A percentile compares a stretch with the other conserved stretches of the same genome.
Conservation (phyloP, 371 early-diverging fungal genomes). For the Mortierella sp. region DNA sequence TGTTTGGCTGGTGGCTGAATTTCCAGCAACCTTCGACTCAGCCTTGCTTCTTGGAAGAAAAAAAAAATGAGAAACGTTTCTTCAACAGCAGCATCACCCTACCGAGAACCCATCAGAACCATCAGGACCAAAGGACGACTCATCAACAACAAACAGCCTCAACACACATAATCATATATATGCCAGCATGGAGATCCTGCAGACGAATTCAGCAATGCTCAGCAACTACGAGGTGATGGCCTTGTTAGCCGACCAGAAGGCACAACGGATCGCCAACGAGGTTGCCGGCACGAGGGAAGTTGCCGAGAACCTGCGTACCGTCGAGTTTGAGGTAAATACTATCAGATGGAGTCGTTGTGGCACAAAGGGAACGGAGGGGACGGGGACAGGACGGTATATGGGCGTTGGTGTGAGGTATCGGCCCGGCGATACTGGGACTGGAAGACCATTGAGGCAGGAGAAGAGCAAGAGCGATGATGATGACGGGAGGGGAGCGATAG, state of each 20-base stretch:
- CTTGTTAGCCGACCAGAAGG: conserved; percentile 54
- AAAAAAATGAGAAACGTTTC: background rate
- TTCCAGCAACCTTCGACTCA: background rate
- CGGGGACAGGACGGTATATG: background rate
- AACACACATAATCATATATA: background rate
- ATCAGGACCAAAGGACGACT: background rate
- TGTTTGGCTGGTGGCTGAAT: conserved; percentile 13
- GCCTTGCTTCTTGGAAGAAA: background rate
- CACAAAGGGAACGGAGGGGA: background rate
- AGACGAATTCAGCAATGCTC: conserved; percentile 54
- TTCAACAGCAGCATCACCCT: background rate
- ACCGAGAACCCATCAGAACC: background rate
- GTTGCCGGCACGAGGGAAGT: conserved; percentile 46
- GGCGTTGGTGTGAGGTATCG: too few relatives aligned
- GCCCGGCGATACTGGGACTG: too few relatives aligned
- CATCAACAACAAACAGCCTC: background rate
- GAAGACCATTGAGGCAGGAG: too few relatives aligned
- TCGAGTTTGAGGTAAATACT: conserved; percentile 58
- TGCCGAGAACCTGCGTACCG: conserved; percentile 56
- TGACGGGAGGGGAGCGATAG: too few relatives aligned
- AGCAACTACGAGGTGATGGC: conserved; percentile 59
- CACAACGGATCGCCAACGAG: conserved; percentile 54
- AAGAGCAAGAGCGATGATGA: too few relatives aligned
- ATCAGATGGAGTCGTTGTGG: background rate
- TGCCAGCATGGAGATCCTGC: conserved; percentile 54